A percentile compares a stretch with the other conserved stretches of the same genome.
Evolutionary conservation across 1,284 basidiomycete species (phyloP).

Genomic region (Apiotrichum akiyoshidainum): DNA sequence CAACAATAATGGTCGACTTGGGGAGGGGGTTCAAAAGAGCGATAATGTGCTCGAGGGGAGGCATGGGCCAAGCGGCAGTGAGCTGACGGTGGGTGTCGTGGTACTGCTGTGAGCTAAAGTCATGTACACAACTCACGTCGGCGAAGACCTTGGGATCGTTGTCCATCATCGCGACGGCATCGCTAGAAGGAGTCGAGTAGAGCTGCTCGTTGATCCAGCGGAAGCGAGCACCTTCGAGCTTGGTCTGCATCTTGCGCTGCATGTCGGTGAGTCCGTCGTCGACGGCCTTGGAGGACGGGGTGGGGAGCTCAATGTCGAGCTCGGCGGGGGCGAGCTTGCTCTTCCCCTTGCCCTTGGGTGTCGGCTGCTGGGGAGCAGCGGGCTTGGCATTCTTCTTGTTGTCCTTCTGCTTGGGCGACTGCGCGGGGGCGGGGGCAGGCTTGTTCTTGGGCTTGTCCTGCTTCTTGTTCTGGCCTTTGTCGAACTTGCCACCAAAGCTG

Average conservation of each 20-base stretch:
- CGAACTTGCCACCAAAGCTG: neutral
- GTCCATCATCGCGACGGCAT: slow-evolving; percentile 75
- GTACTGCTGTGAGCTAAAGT: slow-evolving; percentile 59
- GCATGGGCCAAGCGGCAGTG: slow-evolving; percentile 84
- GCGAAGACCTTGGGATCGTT: slow-evolving; percentile 70
- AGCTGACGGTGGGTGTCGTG: slow-evolving; percentile 84
- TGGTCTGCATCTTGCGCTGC: slow-evolving; percentile 71
- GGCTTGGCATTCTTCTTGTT: neutral
- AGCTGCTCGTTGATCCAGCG: slow-evolving; percentile 85
- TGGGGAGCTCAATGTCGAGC: slow-evolving; percentile 30
- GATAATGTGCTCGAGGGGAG: slow-evolving; percentile 78
- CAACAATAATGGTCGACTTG: slow-evolving; percentile 71
- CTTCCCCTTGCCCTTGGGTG: neutral
- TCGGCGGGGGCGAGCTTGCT: slow-evolving; percentile 24
- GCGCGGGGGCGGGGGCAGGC: neutral
- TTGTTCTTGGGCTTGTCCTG: slow-evolving; percentile 3
- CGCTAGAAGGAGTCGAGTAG: slow-evolving; percentile 73
- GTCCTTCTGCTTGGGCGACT: neutral
- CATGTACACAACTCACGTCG: slow-evolving; percentile 59
- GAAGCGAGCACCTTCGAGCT: slow-evolving; percentile 77
- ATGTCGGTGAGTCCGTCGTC: slow-evolving; percentile 61
- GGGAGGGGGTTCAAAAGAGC: slow-evolving; percentile 60
- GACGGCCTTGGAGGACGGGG: slow-evolving; percentile 22
- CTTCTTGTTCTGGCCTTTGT: slow-evolving; percentile 6
- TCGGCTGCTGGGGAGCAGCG: neutral